Conservation (phyloP, 192 early-diverging fungal species). For the Umbelopsis sp. region DNA sequence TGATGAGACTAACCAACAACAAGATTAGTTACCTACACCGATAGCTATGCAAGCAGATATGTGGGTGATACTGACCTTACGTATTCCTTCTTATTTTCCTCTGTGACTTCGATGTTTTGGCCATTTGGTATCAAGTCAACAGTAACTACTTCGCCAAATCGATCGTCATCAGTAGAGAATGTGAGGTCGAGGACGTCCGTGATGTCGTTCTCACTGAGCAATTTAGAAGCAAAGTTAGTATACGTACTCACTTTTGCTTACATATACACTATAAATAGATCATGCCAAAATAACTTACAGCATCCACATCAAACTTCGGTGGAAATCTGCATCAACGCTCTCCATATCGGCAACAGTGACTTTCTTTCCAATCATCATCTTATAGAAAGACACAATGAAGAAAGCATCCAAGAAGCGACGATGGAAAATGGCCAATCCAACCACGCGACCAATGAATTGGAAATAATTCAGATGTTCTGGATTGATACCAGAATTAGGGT, state of each 20-base stretch:
- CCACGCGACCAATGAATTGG: constrained; percentile 96
- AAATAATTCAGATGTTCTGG: constrained; percentile 99
- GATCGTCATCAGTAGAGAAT: constrained; percentile 94
- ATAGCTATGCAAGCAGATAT: background rate
- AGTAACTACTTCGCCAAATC: constrained; percentile 86
- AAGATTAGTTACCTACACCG: background rate
- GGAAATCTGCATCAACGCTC: constrained; percentile 90
- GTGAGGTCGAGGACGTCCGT: constrained; percentile 84
- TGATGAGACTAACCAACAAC: constrained; percentile 54
- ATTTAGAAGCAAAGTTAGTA: constrained; percentile 7
- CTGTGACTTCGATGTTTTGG: constrained; percentile 89
- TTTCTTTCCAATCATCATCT: constrained; percentile 91
- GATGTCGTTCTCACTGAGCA: constrained; percentile 79
- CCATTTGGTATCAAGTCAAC: constrained; percentile 90
- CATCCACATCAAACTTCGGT: constrained; percentile 92
- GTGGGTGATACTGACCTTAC: constrained; percentile 60
- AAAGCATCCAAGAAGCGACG: constrained; percentile 96
- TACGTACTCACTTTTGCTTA: background rate
- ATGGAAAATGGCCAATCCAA: constrained; percentile 97
- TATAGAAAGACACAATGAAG: constrained; percentile 96
- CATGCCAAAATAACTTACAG: constrained; percentile 52
- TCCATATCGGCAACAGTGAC: constrained; percentile 91
- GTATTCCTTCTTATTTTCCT: constrained; percentile 97
- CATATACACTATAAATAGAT: too few species aligned
- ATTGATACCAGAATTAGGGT: constrained; percentile 92